Percentiles rank a stretch among this genome's conserved stretches.
These are phyloP conservation scores for Klebsormidium nitens DNA, from an alignment of 139 green algal genomes.

Conservation along the genomic window DNA sequence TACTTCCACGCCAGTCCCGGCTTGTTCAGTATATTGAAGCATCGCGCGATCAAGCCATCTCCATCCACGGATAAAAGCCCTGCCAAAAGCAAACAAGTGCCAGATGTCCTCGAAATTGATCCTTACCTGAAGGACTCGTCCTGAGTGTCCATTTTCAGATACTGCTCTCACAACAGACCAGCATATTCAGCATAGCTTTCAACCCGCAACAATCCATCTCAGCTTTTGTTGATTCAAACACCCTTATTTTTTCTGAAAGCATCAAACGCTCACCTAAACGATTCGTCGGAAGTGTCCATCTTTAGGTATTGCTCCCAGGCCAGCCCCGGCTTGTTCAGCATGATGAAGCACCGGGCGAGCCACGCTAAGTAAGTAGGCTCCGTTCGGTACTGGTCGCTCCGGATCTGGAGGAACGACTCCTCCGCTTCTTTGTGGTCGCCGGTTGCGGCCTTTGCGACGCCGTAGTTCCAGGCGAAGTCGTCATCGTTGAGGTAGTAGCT, in stretches of 20 bases:
- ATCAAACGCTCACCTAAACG: constrained; percentile 34
- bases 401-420: constrained; percentile 56
- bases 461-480: constrained; percentile 83
- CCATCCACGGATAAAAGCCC: constrained; percentile 2
- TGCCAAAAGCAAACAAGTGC: no score
- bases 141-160: no score
- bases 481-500: constrained; percentile 52
- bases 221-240: no score
- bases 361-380: constrained; percentile 59
- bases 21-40: no score
- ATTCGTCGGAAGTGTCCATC: constrained; percentile 55
- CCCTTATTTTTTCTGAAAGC: constrained; percentile 12
- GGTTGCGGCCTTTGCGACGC: constrained; percentile 55
- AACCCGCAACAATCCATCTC: no score
- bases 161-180: no score
- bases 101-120: no score
- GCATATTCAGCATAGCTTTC: no score
- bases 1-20: no score
- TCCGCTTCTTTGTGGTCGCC: constrained; percentile 69
- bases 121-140: constrained; percentile 48
- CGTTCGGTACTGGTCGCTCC: constrained; percentile 55
- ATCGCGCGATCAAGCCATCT: no score
- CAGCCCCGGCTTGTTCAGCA: constrained; percentile 52
- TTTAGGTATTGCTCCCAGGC: constrained; percentile 75
- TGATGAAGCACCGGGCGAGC: constrained; percentile 70